phyloP scores from a whole-genome alignment of 306 rosid genomes.

The Dicorynia guianensis region DNA sequence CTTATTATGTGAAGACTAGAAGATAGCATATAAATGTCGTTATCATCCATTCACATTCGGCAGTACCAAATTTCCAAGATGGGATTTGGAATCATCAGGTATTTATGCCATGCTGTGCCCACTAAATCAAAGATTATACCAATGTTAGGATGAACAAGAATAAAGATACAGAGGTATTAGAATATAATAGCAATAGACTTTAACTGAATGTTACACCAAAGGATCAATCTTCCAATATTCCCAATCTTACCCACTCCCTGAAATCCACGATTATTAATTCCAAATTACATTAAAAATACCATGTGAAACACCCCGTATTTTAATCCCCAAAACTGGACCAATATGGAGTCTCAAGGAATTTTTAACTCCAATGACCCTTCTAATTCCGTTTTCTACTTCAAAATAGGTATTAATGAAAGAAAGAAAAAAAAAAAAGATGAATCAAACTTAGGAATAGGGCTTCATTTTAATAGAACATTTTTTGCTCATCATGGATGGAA shows the following conservation, averaged over 20 bases:
- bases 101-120: background rate
- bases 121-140: background rate
- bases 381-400: slow-evolving; percentile 45
- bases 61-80: slow-evolving; percentile 1
- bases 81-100: background rate
- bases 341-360: slow-evolving; percentile 40
- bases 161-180: slow-evolving; percentile 29
- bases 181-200: slow-evolving; percentile 47
- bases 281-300: slow-evolving; percentile 41
- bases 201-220: slow-evolving; percentile 52
- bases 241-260: slow-evolving; percentile 1
- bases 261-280: slow-evolving; percentile 30
- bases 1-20: too few relatives aligned
- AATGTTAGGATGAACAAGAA: background rate
- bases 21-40: background rate
- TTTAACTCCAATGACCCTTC: slow-evolving; percentile 55
- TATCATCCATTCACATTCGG: background rate
- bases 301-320: slow-evolving; percentile 30
- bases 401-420: slow-evolving; percentile 45
- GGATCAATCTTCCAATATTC: slow-evolving; percentile 40
- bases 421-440: slow-evolving; percentile 35
- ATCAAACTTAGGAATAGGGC: slow-evolving; percentile 47
- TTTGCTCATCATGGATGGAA: slow-evolving; percentile 47
- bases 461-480: slow-evolving; percentile 47
- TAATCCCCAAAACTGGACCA: slow-evolving; percentile 52